These are phyloP conservation scores for Glycine soja DNA, from an alignment of 306 rosid genomes.

Conservation along the genomic window DNA sequence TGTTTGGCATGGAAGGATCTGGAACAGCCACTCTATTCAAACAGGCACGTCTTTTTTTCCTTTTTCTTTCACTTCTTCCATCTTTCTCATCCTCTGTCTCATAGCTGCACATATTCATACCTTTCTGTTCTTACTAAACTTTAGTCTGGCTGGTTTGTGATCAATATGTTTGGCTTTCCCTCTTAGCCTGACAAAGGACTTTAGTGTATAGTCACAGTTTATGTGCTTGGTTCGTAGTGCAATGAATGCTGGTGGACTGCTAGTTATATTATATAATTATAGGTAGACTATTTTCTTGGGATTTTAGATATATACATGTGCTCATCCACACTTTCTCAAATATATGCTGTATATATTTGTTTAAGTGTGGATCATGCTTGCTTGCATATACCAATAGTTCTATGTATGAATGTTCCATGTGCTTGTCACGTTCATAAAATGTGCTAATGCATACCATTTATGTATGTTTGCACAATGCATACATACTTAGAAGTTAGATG, in stretches of 20 bases:
- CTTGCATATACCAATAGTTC: not conserved
- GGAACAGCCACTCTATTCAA: constrained; percentile 92
- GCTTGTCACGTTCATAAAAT: constrained; percentile 19
- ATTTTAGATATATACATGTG: constrained; percentile 28
- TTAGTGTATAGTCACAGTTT: constrained; percentile 25
- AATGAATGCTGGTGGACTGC: constrained; percentile 31
- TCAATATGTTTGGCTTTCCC: constrained; percentile 20
- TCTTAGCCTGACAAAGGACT: constrained; percentile 10
- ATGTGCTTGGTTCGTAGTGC: constrained; percentile 34
- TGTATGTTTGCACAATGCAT: not conserved
- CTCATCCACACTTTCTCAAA: not conserved
- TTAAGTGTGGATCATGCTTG: constrained; percentile 3
- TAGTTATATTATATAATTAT: constrained; percentile 1
- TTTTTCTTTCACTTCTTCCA: constrained; percentile 24
- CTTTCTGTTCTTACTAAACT: constrained; percentile 20
- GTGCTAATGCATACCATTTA: constrained; percentile 1
- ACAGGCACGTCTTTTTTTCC: constrained; percentile 62
- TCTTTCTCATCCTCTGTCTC: constrained; percentile 11
- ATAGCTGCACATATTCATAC: constrained; percentile 1
- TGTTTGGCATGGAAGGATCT: constrained; percentile 89
- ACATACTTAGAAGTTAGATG: not conserved
- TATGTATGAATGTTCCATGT: constrained; percentile 21
- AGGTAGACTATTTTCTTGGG: constrained; percentile 20
- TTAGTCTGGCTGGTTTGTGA: constrained; percentile 43
- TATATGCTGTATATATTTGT: not conserved